Evolutionary conservation across 2,329 filamentous ascomycete species (phyloP), one percentile per base, ranked within the genome.

Genomic region (Nigrospora sphaerica): DNA sequence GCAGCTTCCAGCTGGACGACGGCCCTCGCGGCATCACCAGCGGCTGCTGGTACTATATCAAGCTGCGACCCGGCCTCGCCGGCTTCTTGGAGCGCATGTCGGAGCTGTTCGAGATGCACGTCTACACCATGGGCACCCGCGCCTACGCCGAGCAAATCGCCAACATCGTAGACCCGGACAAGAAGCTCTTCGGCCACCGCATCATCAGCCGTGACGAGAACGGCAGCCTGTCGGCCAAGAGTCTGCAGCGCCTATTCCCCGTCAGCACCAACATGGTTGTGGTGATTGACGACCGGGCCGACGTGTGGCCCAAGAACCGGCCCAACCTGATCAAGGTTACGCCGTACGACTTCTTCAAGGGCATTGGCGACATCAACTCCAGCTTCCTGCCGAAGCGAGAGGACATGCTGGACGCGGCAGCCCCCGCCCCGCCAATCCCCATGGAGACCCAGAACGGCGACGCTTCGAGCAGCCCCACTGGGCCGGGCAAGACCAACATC

Each of bases 191-290:
- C 63, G 92, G 88, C 35, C 91, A 96, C 65, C 83, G 93, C 46
- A 91, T 98, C 57, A 86, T 98, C 59, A 97, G 92, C 66, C 86
- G 93, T 58, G 92, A 97, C 63, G 93, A 98, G 68, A 98, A 95
- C 62, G 92, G 92, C 46, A 96, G 86, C 63, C 83, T 97, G 64
- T 88, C 85, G 3, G 83, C 86, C 49, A 98, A 98, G 74, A 93
- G 84, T 55, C 72, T 98, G 31, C 87, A 93, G 61, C 81, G 93
- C 9, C 69, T 98, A 13, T 98, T 98, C 64, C 93, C 95, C 6
- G 88, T 95, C 49, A 95, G 95, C 66, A 97, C 92, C 6, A 92
- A 95, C 66, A 98, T 98, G 93, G 95, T 96, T 1, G 91, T 96
- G 48, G 96, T 98, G 57, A 98, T 98, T 54, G 93, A 98, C 62